Evolutionary conservation across 495 filamentous ascomycete genomes (phyloP).

Genomic region (Penicillium odoratum): DNA sequence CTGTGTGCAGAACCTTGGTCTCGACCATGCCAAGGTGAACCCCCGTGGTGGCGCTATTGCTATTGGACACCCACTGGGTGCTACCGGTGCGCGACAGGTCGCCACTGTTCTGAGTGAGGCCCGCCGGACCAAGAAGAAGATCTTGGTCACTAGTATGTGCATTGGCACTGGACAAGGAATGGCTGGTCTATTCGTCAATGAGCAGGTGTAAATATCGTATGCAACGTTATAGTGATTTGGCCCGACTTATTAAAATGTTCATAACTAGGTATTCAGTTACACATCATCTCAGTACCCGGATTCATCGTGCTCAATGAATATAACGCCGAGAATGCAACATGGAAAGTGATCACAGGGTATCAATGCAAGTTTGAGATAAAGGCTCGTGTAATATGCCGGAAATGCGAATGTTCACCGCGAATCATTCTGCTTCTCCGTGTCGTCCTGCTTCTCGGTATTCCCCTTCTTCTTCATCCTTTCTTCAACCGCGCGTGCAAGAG

Average conservation of each 20-base stretch:
- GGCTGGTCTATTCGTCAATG: conserved; percentile 83
- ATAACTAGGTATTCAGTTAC: background rate
- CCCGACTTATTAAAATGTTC: background rate
- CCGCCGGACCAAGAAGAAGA: conserved; percentile 75
- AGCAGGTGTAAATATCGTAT: conserved; percentile 51
- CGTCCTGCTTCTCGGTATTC: conserved; percentile 31
- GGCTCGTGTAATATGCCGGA: too few species aligned
- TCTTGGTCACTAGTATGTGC: conserved; percentile 84
- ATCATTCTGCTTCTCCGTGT: conserved; percentile 30
- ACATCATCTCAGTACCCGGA: background rate
- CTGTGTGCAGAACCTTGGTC: conserved; percentile 72
- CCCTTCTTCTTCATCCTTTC: conserved; percentile 63
- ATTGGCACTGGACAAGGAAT: conserved; percentile 83
- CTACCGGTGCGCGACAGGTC: conserved; percentile 78
- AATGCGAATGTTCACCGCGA: background rate
- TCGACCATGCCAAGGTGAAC: conserved; percentile 87
- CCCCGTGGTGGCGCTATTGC: conserved; percentile 79
- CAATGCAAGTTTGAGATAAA: background rate
- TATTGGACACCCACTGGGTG: conserved; percentile 78
- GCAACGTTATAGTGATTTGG: background rate
- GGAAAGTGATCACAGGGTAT: background rate
- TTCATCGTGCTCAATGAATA: too few species aligned
- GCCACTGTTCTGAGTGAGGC: conserved; percentile 82
- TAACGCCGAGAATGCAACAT: background rate
- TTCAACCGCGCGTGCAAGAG: conserved; percentile 73